These are phyloP conservation scores for Galerina marginata DNA, from an alignment of 768 basidiomycete genomes.

Conservation along the genomic window DNA sequence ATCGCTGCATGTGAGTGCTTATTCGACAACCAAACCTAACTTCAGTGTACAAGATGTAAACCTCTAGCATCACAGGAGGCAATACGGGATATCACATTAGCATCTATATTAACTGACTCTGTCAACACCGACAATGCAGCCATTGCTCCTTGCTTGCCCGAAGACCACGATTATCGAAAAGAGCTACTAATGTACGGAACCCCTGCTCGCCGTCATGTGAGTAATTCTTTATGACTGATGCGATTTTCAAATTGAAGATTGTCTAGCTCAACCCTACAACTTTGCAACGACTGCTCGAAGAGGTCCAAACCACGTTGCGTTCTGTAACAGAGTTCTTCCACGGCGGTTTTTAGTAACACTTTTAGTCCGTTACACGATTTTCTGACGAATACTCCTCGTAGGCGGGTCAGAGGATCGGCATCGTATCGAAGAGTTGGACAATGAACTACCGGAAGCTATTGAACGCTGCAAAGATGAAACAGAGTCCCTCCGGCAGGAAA, in stretches of 20 bases:
- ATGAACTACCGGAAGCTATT: slow-evolving; percentile 17
- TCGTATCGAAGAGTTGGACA: not conserved
- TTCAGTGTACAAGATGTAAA: not conserved
- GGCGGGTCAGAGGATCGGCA: not conserved
- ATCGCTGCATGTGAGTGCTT: slow-evolving; percentile 17
- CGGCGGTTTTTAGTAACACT: slow-evolving; percentile 21
- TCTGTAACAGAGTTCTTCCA: slow-evolving; percentile 27
- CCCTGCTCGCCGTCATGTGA: slow-evolving; percentile 21
- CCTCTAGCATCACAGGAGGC: slow-evolving; percentile 10
- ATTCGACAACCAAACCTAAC: not conserved
- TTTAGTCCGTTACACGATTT: not conserved
- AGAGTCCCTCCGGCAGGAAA: slow-evolving; percentile 8
- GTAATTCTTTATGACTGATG: not conserved
- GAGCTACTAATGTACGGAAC: slow-evolving; percentile 20
- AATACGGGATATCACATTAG: slow-evolving; percentile 15
- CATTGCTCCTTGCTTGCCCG: not conserved
- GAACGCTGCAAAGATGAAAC: slow-evolving; percentile 9
- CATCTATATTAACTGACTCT: slow-evolving; percentile 8
- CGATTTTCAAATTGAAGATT: not conserved
- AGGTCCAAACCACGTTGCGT: slow-evolving; percentile 25
- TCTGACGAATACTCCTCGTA: not conserved
- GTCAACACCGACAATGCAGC: not conserved
- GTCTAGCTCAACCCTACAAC: slow-evolving; percentile 16
- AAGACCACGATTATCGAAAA: not conserved
- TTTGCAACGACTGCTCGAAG: slow-evolving; percentile 20